A percentile compares a stretch with the other conserved stretches of the same genome.
Conservation (phyloP, 1,284 basidiomycete species). For the Heliocybe sulcata region DNA sequence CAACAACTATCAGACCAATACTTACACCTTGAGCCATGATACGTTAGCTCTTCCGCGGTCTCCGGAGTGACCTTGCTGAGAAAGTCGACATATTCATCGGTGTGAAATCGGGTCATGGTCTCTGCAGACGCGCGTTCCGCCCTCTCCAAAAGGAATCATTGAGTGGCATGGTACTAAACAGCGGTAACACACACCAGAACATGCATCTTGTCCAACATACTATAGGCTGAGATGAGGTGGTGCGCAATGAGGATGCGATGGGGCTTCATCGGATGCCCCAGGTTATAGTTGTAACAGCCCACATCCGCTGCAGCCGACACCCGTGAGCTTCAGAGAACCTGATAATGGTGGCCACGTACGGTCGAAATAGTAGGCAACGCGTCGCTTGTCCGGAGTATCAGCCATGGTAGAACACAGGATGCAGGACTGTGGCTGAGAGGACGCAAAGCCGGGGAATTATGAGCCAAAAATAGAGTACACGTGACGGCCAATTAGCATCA, state of each 20-base stretch:
- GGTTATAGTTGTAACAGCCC: constrained; percentile 81
- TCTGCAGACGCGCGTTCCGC: constrained; percentile 78
- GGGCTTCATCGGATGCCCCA: constrained; percentile 93
- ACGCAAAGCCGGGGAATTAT: neutral
- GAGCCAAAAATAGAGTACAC: neutral
- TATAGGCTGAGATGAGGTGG: constrained; percentile 87
- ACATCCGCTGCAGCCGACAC: constrained; percentile 53
- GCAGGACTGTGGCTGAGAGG: neutral
- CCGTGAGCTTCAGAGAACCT: neutral
- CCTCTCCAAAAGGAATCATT: constrained; percentile 28
- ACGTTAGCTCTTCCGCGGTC: constrained; percentile 78
- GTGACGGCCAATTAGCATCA: too few species aligned
- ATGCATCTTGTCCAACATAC: constrained; percentile 88
- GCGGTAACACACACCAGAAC: constrained; percentile 55
- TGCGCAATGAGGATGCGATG: constrained; percentile 92
- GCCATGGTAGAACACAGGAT: neutral
- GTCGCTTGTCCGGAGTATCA: neutral
- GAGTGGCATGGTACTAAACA: neutral
- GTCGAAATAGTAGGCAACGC: constrained; percentile 1
- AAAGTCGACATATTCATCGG: constrained; percentile 96
- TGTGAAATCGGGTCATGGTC: constrained; percentile 91
- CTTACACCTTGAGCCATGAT: constrained; percentile 78
- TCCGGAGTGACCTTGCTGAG: constrained; percentile 85
- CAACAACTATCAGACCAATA: constrained; percentile 11
- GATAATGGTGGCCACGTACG: neutral